These are phyloP conservation scores for Hysterangium stoloniferum DNA, from an alignment of 768 basidiomycete species.

Conservation along the genomic window DNA sequence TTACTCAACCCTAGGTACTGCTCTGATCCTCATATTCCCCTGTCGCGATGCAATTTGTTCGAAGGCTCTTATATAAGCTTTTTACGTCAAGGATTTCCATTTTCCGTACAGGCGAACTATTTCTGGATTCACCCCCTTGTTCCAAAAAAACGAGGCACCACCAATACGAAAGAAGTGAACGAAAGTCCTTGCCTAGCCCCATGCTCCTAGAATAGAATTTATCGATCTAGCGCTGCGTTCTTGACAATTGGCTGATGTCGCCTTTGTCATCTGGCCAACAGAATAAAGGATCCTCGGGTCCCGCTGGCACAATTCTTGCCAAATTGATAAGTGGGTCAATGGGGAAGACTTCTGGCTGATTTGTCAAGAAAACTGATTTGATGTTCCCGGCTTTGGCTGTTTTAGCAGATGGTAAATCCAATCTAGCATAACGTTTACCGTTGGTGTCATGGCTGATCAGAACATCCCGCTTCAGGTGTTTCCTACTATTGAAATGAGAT, in stretches of 20 bases:
- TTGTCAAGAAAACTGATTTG: constrained; percentile 24
- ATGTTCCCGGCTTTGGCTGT: constrained; percentile 27
- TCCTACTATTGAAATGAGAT: constrained; percentile 14
- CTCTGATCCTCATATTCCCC: not conserved
- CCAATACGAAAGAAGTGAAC: constrained; percentile 39
- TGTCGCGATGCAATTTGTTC: constrained; percentile 26
- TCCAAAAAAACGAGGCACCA: constrained; percentile 30
- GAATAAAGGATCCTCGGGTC: constrained; percentile 26
- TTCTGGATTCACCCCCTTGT: constrained; percentile 26
- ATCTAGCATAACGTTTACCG: constrained; percentile 21
- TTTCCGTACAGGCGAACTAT: constrained; percentile 27
- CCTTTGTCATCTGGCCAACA: constrained; percentile 27
- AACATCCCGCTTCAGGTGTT: constrained; percentile 22
- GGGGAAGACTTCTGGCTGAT: constrained; percentile 22
- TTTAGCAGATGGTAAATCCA: constrained; percentile 30
- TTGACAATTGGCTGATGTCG: constrained; percentile 26
- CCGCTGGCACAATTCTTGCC: constrained; percentile 20
- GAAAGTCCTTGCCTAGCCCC: constrained; percentile 27
- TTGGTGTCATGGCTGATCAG: constrained; percentile 20
- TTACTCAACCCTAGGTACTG: not conserved
- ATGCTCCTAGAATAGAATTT: constrained; percentile 22
- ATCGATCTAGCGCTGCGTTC: constrained; percentile 21
- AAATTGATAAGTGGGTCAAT: constrained; percentile 27
- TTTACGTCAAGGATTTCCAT: constrained; percentile 34
- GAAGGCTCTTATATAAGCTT: constrained; percentile 31